Percentiles rank a stretch among this genome's conserved stretches.
These are phyloP conservation scores for Trichoderma asperelloides DNA, from an alignment of 495 filamentous ascomycete genomes.

Conservation along the genomic window DNA sequence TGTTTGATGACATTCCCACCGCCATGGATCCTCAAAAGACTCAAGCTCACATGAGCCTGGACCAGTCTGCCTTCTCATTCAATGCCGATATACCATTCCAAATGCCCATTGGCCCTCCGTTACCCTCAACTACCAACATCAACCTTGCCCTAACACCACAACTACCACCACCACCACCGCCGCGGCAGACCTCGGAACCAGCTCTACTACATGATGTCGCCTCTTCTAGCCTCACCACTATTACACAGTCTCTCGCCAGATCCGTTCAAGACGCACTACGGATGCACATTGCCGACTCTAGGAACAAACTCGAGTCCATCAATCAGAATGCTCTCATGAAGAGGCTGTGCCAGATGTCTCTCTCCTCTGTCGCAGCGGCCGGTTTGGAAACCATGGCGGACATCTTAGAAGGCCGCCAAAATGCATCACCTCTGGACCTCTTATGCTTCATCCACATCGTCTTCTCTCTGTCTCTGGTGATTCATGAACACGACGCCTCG, in stretches of 20 bases:
- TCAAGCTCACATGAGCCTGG: constrained; percentile 14
- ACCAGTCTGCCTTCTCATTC: constrained; percentile 22
- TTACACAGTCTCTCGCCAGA: constrained; percentile 21
- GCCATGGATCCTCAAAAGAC: neutral
- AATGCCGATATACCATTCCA: constrained; percentile 12
- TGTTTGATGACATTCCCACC: constrained; percentile 11
- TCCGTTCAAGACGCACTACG: constrained; percentile 33
- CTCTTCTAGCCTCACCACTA: neutral
- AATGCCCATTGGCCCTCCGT: neutral
- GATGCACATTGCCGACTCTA: constrained; percentile 31
- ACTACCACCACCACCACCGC: neutral
- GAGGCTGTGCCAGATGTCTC: constrained; percentile 28
- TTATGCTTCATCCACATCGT: constrained; percentile 38
- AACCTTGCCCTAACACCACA: neutral
- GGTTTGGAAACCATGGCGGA: constrained; percentile 28
- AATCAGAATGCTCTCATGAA: constrained; percentile 28
- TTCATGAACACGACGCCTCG: constrained; percentile 25
- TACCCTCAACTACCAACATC: neutral
- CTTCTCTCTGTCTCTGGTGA: constrained; percentile 35
- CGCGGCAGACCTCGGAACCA: neutral
- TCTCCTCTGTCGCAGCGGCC: constrained; percentile 23
- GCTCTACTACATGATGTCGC: neutral
- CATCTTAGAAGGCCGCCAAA: constrained; percentile 23
- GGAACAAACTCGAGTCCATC: constrained; percentile 27
- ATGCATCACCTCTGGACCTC: constrained; percentile 26